Base-by-base conservation (phyloP, 2,329 filamentous ascomycete species). In the Talaromyces sp. region DNA sequence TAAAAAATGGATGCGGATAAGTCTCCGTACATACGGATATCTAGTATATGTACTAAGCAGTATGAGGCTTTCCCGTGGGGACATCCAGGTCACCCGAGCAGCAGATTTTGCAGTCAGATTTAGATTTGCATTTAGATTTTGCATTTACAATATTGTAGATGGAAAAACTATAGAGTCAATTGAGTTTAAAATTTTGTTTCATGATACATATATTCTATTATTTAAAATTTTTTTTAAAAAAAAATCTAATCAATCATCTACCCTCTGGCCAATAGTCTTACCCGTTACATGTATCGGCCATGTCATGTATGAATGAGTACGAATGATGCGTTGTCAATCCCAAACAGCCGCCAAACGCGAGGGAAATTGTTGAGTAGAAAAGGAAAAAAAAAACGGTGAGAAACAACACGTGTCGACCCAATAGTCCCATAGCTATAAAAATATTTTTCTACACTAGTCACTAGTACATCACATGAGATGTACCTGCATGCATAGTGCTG, bases 11-110 rank as follows among this genome's bases (percentile, higher is more conserved):
- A 23, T 23, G 23, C 23, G 23, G 23, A 23, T 2, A 23, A 23
- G 23, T 23, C 23, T 23, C 23, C 23, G 23, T 23, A 23, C 23
- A 23, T 23, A 23, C 23, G 23, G 23, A 23, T 23, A 23, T 23
- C 23, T 23, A n/a, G n/a, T n/a, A n/a, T n/a, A n/a, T n/a, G n/a
- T n/a, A n/a, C n/a, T n/a, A 23, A 23, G 23, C 23, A 23, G 23
- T 23, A 23, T 23, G 23, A n/a, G n/a, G n/a, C 23, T 23, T 23
- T 23, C 23, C 23, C 18, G 47, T 23, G 23, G 23, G 30, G 40
- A 23, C 23, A 23, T 23, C 23, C 23, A 33, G 56, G 56, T 57
- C 56, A 57, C 16, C 56, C 40, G 56, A 57, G 40, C 56, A 57
- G 42, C 56, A 57, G 55, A 57, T 44, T 57, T 34, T 56, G 31